A percentile compares a stretch with the other conserved stretches of the same genome.
These are phyloP conservation scores for Suillus cothurnatus DNA, from an alignment of 768 basidiomycete genomes.

Conservation along the genomic window DNA sequence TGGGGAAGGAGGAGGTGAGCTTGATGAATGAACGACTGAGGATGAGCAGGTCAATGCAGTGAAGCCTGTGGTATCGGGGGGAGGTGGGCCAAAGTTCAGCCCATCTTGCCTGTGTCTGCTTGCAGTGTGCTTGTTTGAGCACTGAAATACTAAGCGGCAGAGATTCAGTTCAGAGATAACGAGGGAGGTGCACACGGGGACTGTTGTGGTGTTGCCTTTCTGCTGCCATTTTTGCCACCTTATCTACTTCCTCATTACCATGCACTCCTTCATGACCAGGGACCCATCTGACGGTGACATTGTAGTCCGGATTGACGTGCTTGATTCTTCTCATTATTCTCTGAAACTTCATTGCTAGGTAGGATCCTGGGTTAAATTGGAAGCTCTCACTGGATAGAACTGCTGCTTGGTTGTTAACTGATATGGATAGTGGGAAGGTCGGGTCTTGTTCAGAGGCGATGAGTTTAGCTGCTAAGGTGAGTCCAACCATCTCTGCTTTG, in stretches of 20 bases:
- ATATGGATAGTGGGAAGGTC: conserved; percentile 2
- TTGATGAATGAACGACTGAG: background rate
- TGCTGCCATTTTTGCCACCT: background rate
- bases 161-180: background rate
- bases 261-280: background rate
- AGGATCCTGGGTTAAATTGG: background rate
- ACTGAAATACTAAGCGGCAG: conserved; percentile 6
- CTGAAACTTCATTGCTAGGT: background rate
- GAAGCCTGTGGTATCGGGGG: background rate
- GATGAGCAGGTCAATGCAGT: background rate
- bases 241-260: background rate
- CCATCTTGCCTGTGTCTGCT: background rate
- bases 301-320: background rate
- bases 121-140: background rate
- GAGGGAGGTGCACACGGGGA: background rate
- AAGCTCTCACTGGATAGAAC: conserved; percentile 10
- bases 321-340: background rate
- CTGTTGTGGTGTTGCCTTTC: background rate
- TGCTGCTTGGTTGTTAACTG: conserved; percentile 17
- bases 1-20: conserved; percentile 6
- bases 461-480: conserved; percentile 15
- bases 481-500: conserved; percentile 19
- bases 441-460: background rate
- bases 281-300: background rate
- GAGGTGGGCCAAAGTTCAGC: conserved; percentile 2